These are phyloP conservation scores for Ascomycota sp. DNA, from an alignment of 2,329 filamentous ascomycete species.

Conservation along the genomic window DNA sequence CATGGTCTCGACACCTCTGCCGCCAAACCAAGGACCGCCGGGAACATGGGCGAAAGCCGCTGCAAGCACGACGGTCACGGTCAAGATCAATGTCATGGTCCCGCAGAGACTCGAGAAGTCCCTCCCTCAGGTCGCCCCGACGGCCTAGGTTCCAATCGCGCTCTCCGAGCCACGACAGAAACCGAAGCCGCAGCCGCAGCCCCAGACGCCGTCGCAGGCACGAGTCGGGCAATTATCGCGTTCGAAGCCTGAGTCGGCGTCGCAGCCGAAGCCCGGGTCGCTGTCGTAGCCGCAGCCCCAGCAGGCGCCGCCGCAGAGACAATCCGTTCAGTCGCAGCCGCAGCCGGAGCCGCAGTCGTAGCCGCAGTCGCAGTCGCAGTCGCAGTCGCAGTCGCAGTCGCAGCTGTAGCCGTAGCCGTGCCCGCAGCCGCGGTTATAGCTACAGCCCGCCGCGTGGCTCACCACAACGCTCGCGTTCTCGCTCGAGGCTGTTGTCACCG, in stretches of 20 bases:
- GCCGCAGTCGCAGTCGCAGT: constrained; percentile 3
- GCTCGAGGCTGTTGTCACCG: neutral
- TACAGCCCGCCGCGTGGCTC: constrained; percentile 7
- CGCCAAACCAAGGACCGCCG: constrained; percentile 51
- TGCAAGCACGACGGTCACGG: constrained; percentile 4
- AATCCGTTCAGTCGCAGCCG: constrained; percentile 8
- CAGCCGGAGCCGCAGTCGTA: constrained; percentile 6
- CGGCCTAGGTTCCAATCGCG: constrained; percentile 1
- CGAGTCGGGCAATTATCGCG: neutral
- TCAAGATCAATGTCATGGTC: constrained; percentile 12
- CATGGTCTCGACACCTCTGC: constrained; percentile 68
- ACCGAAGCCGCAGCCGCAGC: constrained; percentile 9
- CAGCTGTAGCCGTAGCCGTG: constrained; percentile 8
- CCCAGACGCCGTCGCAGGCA: constrained; percentile 4
- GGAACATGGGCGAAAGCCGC: constrained; percentile 3
- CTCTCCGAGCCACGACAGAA: constrained; percentile 6
- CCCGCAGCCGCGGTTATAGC: constrained; percentile 11
- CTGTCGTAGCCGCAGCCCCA: constrained; percentile 6
- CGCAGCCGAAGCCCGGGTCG: constrained; percentile 3
- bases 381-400: constrained; percentile 11
- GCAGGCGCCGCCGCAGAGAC: constrained; percentile 1
- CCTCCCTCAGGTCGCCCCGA: constrained; percentile 3
- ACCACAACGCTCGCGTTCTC: constrained; percentile 1
- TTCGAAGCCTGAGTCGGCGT: constrained; percentile 10
- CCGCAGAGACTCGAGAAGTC: constrained; percentile 10